Base-by-base conservation (phyloP, 352 stramenopile species). In the Achlya hypogyna region DNA sequence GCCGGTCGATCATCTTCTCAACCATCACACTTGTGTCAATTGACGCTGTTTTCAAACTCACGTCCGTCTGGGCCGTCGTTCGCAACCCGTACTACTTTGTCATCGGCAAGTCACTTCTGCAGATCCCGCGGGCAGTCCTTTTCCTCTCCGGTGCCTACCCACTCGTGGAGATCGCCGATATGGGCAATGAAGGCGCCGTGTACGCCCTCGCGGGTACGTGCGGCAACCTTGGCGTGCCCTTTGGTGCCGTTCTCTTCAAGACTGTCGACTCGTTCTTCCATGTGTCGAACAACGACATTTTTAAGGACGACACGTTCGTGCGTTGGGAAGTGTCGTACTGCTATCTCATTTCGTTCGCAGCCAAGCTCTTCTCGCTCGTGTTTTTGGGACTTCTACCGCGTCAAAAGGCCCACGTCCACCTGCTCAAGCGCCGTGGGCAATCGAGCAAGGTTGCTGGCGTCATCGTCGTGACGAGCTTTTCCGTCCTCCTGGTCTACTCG, bases 131-230 rank as follows among this genome's bases (percentile, higher is more conserved):
- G 18, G 75, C 69, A 28, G 77, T 74, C 8, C 82, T 79, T 63
- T 86, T 79, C 53, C 68, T 88, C 10, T 64, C 85, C 1, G 72
- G 69, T 45, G 81, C 75, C 34, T 88, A 84, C 49, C 73, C 76
- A n/a, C 69, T 80, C 8, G 76, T 88, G 14, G 79, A 92, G 67
- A 78, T 90, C 53, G 76, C 80, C 5, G 82, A 92, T 43, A 76
- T 81, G 27, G 81, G 81, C 54, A 77, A 75, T 23, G 81, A 89
- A 62, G 77, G 75, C 0, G 79, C 77, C 22, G 47, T 79, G 28
- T 82, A 79, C 53, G 76, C 76, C 0, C 49, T 89, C 5, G 74
- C 78, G 32, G 72, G 77, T 45, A 82, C 74, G 0, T 75, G 77
- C 47, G 74, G 69, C n/a, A 70, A 74, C 35, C 62, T 89, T 10